phyloP scores from a whole-genome alignment of 1,284 basidiomycete genomes.

The Pholiota adiposa region DNA sequence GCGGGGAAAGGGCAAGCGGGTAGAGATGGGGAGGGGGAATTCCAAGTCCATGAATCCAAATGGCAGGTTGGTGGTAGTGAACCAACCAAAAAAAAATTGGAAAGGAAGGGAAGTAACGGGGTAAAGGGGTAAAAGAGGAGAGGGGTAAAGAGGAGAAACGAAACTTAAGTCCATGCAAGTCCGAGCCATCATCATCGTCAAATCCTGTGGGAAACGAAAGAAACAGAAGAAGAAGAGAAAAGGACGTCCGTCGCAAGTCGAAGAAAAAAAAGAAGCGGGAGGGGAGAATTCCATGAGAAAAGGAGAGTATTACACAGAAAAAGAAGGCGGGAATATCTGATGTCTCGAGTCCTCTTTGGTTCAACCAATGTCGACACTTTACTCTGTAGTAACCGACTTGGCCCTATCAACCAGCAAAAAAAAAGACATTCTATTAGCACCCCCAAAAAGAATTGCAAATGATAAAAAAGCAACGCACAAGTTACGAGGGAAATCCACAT shows the following conservation, averaged over 20 bases:
- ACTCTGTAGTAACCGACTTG: slow-evolving; percentile 86
- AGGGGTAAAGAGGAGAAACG: neutral
- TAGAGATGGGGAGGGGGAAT: no score
- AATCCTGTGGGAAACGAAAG: neutral
- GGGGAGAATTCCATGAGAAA: neutral
- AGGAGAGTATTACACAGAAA: neutral
- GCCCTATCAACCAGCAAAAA: slow-evolving; percentile 51
- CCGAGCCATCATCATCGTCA: neutral
- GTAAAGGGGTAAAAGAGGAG: neutral
- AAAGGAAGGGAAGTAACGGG: neutral
- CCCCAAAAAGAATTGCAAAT: neutral
- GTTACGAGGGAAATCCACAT: slow-evolving; percentile 99
- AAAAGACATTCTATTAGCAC: neutral
- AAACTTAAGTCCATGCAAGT: neutral
- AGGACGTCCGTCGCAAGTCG: slow-evolving; percentile 1
- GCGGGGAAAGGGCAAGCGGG: neutral
- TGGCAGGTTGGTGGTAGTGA: no score
- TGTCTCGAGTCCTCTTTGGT: slow-evolving; percentile 2
- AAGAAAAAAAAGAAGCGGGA: neutral
- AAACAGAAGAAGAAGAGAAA: neutral
- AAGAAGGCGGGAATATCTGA: slow-evolving; percentile 9
- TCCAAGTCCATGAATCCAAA: no score
- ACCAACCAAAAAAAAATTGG: no score
- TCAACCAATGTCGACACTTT: slow-evolving; percentile 33
- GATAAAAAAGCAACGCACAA: slow-evolving; percentile 56